phyloP scores from a whole-genome alignment of 2,329 filamentous ascomycete species.

The Alternaria atra region DNA sequence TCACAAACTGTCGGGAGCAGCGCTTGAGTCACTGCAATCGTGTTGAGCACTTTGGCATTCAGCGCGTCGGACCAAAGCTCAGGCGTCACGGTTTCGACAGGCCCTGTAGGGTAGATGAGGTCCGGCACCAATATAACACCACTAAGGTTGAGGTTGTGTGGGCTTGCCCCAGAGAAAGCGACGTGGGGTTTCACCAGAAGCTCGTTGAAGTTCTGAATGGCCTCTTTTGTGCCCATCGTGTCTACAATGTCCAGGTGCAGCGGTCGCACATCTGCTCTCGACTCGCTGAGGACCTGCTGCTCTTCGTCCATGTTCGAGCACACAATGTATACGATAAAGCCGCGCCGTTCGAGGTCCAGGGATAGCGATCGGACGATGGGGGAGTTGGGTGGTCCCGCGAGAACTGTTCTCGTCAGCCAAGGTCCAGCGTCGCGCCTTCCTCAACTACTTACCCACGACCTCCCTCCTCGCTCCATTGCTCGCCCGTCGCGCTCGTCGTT shows the following conservation, averaged over 20 bases:
- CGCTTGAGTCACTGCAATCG: constrained; percentile 86
- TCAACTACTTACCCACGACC: constrained; percentile 65
- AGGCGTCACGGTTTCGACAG: constrained; percentile 84
- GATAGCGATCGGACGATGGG: constrained; percentile 84
- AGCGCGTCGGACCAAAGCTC: constrained; percentile 88
- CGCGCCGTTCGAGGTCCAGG: constrained; percentile 86
- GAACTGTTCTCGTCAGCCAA: constrained; percentile 62
- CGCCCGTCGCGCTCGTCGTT: constrained; percentile 79
- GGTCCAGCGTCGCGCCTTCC: not conserved
- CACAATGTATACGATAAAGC: constrained; percentile 92
- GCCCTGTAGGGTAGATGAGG: constrained; percentile 79
- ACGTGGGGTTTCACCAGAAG: constrained; percentile 78
- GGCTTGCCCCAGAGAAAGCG: constrained; percentile 77
- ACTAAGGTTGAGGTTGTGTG: constrained; percentile 78
- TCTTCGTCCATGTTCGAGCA: constrained; percentile 89
- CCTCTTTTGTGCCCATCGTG: constrained; percentile 72
- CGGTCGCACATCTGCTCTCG: constrained; percentile 82
- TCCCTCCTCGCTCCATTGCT: constrained; percentile 86
- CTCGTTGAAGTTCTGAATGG: constrained; percentile 74
- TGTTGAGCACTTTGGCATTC: constrained; percentile 89
- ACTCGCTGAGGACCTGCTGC: constrained; percentile 75
- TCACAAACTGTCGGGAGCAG: constrained; percentile 70
- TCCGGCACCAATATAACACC: constrained; percentile 85
- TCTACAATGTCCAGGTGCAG: constrained; percentile 85
- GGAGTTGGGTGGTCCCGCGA: constrained; percentile 87